A percentile compares a stretch with the other conserved stretches of the same genome.
These are phyloP conservation scores for Erythrobasidium hasegawianum DNA, from an alignment of 1,284 basidiomycete species.

Conservation along the genomic window DNA sequence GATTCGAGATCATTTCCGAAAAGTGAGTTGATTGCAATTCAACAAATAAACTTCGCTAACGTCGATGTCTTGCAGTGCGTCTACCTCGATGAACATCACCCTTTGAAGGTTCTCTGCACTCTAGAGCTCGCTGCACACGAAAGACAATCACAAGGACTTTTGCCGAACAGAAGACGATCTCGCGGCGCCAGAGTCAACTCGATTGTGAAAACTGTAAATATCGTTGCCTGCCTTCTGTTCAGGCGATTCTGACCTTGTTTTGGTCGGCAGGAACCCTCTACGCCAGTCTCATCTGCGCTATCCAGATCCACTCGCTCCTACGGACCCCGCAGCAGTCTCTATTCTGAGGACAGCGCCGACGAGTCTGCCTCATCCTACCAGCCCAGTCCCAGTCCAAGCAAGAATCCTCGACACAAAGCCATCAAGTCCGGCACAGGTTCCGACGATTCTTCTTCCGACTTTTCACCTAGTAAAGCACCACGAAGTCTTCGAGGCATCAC, in stretches of 20 bases:
- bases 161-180: constrained; percentile 22
- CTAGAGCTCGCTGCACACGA: constrained; percentile 31
- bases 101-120: constrained; percentile 29
- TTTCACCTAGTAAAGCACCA: constrained; percentile 25
- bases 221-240: background rate
- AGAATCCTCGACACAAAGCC: too few relatives aligned
- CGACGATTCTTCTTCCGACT: constrained; percentile 3
- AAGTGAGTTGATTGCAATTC: constrained; percentile 7
- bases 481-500: constrained; percentile 24
- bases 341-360: constrained; percentile 2
- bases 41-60: background rate
- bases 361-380: background rate
- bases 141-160: constrained; percentile 22
- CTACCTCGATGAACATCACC: constrained; percentile 32
- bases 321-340: background rate
- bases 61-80: constrained; percentile 17
- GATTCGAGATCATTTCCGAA: constrained; percentile 33
- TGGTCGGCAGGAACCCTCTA: background rate
- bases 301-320: constrained; percentile 4
- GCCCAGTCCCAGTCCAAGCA: background rate
- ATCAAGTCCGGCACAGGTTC: background rate
- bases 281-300: background rate
- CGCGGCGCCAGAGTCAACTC: constrained; percentile 23
- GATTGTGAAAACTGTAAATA: background rate
- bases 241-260: background rate